phyloP scores from a whole-genome alignment of 176 grass and related monocot species.

The Musa itinerans region DNA sequence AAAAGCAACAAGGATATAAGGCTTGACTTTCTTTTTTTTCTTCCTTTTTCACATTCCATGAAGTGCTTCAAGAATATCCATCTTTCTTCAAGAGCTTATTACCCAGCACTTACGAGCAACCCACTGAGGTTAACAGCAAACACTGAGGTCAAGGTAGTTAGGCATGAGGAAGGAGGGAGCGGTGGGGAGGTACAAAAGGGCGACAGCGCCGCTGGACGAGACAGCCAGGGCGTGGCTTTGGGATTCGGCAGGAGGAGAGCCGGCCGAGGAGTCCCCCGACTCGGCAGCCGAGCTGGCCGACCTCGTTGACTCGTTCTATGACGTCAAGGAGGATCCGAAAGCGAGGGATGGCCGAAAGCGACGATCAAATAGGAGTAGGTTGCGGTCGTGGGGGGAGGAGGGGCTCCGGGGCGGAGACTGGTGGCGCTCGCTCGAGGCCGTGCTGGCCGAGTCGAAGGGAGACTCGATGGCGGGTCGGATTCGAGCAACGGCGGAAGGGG shows the following conservation, averaged over 20 bases:
- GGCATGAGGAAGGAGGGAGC: not conserved
- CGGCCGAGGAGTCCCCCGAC: not conserved
- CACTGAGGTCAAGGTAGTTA: not conserved
- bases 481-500: conserved; percentile 39
- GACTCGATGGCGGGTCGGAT: conserved; percentile 30
- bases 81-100: too few relatives aligned
- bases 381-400: conserved; percentile 3
- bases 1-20: too few relatives aligned
- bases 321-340: too few relatives aligned
- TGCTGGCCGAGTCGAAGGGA: conserved; percentile 8
- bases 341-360: not conserved
- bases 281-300: conserved; percentile 25
- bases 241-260: conserved; percentile 19
- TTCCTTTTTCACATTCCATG: too few relatives aligned
- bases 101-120: too few relatives aligned
- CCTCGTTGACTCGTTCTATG: too few relatives aligned
- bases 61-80: too few relatives aligned
- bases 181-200: conserved; percentile 39
- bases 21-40: too few relatives aligned
- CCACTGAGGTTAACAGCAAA: too few relatives aligned
- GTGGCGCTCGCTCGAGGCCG: too few relatives aligned
- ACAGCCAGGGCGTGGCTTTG: conserved; percentile 49
- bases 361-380: conserved; percentile 9
- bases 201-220: conserved; percentile 43
- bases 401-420: too few relatives aligned